Conservation (phyloP, 306 rosid genomes). For the Pachyrhizus erosus region DNA sequence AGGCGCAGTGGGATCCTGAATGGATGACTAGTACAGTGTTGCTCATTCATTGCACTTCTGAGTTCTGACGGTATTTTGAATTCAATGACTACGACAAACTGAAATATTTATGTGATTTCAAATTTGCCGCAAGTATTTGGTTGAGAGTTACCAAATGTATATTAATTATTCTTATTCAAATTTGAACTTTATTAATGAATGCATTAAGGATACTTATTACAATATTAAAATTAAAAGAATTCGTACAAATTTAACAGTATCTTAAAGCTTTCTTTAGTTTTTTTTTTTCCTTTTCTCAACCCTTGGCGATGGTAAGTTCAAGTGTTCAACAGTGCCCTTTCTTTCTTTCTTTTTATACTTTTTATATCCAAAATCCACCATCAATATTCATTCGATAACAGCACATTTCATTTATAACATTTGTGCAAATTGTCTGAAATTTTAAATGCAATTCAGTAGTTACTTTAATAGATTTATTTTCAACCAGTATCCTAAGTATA, state of each 20-base stretch:
- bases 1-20: background rate
- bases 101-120: constrained; percentile 28
- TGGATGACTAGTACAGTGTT: background rate
- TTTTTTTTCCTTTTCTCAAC: too few relatives aligned
- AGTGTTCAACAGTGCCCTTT: too few relatives aligned
- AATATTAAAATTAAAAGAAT: background rate
- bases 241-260: background rate
- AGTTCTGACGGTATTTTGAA: background rate
- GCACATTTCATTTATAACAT: background rate
- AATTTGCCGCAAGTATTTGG: constrained; percentile 27
- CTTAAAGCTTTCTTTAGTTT: too few relatives aligned
- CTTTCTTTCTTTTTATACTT: background rate
- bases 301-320: background rate
- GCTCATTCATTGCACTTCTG: constrained; percentile 8
- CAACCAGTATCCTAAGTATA: background rate
- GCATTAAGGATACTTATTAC: background rate
- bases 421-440: background rate
- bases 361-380: background rate
- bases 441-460: background rate
- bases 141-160: background rate
- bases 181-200: background rate
- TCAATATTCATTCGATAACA: background rate
- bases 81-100: constrained; percentile 1
- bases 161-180: background rate
- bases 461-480: background rate